Evolutionary conservation across 148 eudicot species (phyloP).

Genomic region (Polygonum aviculare): DNA sequence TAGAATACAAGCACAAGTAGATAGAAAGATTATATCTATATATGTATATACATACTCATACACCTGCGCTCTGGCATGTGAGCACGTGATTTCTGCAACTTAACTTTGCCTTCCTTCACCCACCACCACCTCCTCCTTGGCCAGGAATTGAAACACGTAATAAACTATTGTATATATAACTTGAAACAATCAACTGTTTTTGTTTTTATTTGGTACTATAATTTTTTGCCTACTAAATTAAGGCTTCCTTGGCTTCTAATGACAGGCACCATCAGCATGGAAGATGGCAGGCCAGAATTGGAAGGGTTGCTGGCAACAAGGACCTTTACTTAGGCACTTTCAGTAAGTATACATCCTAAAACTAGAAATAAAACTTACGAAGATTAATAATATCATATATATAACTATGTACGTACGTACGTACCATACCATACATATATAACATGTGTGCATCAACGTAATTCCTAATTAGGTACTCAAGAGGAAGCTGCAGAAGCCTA

Average conservation of each 20-base stretch:
- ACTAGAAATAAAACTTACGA: not conserved
- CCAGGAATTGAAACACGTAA: not conserved
- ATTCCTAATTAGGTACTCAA: constrained; percentile 51
- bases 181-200: not conserved
- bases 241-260: not conserved
- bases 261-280: constrained; percentile 97
- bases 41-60: not conserved
- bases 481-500: constrained; percentile 99
- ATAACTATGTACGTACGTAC: no score
- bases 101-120: not conserved
- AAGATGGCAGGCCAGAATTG: constrained; percentile 99
- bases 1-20: constrained; percentile 4
- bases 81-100: constrained; percentile 6
- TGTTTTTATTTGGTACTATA: not conserved
- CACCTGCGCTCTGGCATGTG: constrained; percentile 8
- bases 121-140: constrained; percentile 6
- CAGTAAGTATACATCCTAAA: constrained; percentile 39
- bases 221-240: not conserved
- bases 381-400: not conserved
- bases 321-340: constrained; percentile 96
- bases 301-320: constrained; percentile 97
- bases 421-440: no score
- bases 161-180: not conserved
- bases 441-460: no score
- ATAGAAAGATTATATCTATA: not conserved